Conservation (phyloP, 2,329 filamentous ascomycete species). For the Aureobasidium sp. region DNA sequence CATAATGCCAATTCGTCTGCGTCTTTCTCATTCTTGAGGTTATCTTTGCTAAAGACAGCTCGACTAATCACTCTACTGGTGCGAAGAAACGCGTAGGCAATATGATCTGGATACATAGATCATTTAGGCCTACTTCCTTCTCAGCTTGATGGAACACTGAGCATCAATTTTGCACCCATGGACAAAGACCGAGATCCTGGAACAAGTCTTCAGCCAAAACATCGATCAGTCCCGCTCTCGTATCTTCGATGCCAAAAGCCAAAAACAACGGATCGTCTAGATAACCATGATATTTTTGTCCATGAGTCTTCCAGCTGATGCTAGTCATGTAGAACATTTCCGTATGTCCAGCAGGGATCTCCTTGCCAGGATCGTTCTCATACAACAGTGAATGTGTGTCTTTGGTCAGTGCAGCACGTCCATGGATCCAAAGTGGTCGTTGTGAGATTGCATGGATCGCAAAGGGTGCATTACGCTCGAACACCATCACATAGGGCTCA, state of each 20-base stretch:
- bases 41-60: too few species aligned
- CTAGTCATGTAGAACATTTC: slow-evolving; percentile 68
- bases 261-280: slow-evolving; percentile 63
- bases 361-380: slow-evolving; percentile 25
- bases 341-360: slow-evolving; percentile 35
- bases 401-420: slow-evolving; percentile 42
- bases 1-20: too few species aligned
- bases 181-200: slow-evolving; percentile 44
- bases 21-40: too few species aligned
- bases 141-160: too few species aligned
- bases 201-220: slow-evolving; percentile 57
- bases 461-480: slow-evolving; percentile 55
- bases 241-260: slow-evolving; percentile 64
- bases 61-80: too few species aligned
- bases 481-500: slow-evolving; percentile 63
- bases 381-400: slow-evolving; percentile 24
- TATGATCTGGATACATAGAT: too few species aligned
- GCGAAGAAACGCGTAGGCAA: too few species aligned
- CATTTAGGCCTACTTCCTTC: too few species aligned
- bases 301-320: slow-evolving; percentile 59
- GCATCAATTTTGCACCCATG: background rate
- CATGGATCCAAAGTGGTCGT: slow-evolving; percentile 63
- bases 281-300: slow-evolving; percentile 60
- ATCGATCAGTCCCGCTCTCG: slow-evolving; percentile 55
- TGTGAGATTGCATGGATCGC: slow-evolving; percentile 55